A percentile compares a stretch with the other conserved stretches of the same genome.
Conservation (phyloP, 2,329 filamentous ascomycete genomes). For the Fusarium duplospermum region DNA sequence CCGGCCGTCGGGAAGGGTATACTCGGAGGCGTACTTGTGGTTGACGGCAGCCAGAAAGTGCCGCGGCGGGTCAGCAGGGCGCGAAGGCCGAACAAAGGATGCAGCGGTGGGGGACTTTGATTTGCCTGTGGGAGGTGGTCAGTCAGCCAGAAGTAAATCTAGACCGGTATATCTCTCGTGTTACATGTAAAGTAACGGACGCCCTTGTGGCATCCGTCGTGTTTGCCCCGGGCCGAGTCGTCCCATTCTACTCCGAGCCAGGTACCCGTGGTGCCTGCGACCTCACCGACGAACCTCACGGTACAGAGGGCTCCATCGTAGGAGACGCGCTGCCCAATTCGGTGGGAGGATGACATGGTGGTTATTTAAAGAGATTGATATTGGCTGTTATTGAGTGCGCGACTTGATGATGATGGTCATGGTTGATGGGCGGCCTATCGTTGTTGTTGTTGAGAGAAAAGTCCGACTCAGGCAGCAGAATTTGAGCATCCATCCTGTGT, state of each 20-base stretch:
- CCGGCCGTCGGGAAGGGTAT: conserved; percentile 51
- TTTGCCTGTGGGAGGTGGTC: conserved; percentile 58
- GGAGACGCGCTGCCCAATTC: conserved; percentile 81
- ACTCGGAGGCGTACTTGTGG: conserved; percentile 83
- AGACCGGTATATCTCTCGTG: conserved; percentile 42
- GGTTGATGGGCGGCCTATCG: neutral
- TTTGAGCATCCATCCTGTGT: conserved; percentile 8
- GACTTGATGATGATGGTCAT: neutral
- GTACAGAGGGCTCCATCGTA: conserved; percentile 84
- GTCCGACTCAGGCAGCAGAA: conserved; percentile 28
- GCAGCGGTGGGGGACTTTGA: conserved; percentile 75
- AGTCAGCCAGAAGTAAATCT: neutral
- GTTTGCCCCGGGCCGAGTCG: conserved; percentile 85
- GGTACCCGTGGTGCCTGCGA: conserved; percentile 78
- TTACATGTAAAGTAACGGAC: conserved; percentile 85
- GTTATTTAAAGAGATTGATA: neutral
- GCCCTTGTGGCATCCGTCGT: conserved; percentile 85
- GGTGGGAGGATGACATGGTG: conserved; percentile 54
- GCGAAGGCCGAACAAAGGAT: conserved; percentile 86
- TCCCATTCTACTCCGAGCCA: conserved; percentile 99
- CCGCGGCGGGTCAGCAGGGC: conserved; percentile 73
- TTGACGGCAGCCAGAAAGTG: conserved; percentile 84
- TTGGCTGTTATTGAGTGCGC: neutral
- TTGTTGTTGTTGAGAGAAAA: conserved; percentile 6
- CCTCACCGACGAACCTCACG: conserved; percentile 82